phyloP scores from a whole-genome alignment of 176 grass and related monocot genomes.

The Eragrostis curvula region DNA sequence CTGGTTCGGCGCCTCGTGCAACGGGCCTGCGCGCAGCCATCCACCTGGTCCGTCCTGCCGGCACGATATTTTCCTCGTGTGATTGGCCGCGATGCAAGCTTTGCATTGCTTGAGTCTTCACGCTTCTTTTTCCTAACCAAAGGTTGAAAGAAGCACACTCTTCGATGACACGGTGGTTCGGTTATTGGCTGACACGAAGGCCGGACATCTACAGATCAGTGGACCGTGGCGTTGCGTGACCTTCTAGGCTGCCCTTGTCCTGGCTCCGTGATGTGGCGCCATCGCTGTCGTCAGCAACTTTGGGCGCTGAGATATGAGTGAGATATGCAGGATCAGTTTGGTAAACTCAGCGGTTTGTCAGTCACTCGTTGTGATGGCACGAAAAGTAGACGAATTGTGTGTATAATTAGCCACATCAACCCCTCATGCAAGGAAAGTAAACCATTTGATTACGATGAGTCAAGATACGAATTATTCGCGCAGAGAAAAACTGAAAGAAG shows the following conservation, averaged over 20 bases:
- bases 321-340: background rate
- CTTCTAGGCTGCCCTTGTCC: background rate
- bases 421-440: background rate
- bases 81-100: conserved; percentile 23
- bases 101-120: background rate
- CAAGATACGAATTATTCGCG: background rate
- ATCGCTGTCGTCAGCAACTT: conserved; percentile 6
- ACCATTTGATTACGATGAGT: background rate
- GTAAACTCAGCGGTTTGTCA: background rate
- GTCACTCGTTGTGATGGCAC: background rate
- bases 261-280: background rate
- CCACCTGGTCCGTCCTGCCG: conserved; percentile 14
- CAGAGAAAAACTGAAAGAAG: background rate
- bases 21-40: conserved; percentile 3
- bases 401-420: no score
- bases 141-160: background rate
- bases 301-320: no score
- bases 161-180: background rate
- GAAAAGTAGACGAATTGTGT: background rate
- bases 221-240: background rate
- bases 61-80: conserved; percentile 19
- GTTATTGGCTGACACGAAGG: background rate
- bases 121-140: background rate
- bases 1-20: conserved; percentile 28
- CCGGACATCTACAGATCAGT: background rate